Evolutionary conservation across 257 asterid genomes (phyloP).

Genomic region (Primulina eburnea): DNA sequence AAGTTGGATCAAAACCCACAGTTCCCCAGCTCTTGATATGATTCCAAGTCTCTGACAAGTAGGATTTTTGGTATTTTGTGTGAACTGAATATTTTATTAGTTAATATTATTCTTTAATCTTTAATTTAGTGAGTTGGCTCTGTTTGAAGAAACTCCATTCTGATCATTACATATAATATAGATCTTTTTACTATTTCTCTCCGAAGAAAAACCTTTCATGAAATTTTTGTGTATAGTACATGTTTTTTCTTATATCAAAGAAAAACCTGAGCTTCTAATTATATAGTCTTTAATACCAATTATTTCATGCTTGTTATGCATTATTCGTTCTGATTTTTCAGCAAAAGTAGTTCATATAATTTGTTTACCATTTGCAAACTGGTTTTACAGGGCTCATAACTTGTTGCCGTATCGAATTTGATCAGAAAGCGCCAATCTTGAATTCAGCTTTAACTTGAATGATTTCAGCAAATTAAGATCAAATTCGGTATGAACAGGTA

Average conservation of each 20-base stretch:
- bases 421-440: background rate
- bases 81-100: constrained; percentile 1
- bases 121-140: background rate
- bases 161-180: too few relatives aligned
- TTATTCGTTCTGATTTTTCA: too few relatives aligned
- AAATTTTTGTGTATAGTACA: too few relatives aligned
- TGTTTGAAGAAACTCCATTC: background rate
- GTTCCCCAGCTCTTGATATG: constrained; percentile 6
- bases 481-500: background rate
- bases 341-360: too few relatives aligned
- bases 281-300: too few relatives aligned
- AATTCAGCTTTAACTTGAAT: background rate
- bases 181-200: background rate
- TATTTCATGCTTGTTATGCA: background rate
- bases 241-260: background rate
- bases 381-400: constrained; percentile 15
- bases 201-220: background rate
- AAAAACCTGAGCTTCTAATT: too few relatives aligned
- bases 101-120: background rate
- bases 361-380: constrained; percentile 11
- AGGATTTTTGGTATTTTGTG: constrained; percentile 2
- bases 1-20: background rate
- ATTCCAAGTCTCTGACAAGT: background rate
- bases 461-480: background rate
- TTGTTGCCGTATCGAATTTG: background rate